phyloP scores from a whole-genome alignment of 2,329 filamentous ascomycete species.

The Cladophialophora carrionii region DNA sequence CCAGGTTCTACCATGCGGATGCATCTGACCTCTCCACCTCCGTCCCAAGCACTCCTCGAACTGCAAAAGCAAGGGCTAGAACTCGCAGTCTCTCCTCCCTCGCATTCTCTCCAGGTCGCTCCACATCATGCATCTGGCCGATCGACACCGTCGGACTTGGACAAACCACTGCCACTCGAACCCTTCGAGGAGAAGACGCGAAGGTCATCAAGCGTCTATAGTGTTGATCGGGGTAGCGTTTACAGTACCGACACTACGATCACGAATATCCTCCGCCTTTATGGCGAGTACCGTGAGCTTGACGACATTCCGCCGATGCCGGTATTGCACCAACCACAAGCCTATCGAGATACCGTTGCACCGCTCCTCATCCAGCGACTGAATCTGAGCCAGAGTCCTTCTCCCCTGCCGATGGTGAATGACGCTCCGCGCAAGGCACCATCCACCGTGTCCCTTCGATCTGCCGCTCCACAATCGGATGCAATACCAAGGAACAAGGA shows the following conservation, averaged over 20 bases:
- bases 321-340: conserved; percentile 33
- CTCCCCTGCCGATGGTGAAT: conserved; percentile 35
- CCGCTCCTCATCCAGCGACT: conserved; percentile 35
- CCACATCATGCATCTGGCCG: conserved; percentile 21
- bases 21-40: conserved; percentile 30
- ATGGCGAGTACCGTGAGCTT: conserved; percentile 30
- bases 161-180: conserved; percentile 34
- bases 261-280: conserved; percentile 37
- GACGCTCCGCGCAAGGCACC: conserved; percentile 39
- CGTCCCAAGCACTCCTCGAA: conserved; percentile 34
- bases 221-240: conserved; percentile 26
- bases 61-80: conserved; percentile 36
- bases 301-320: conserved; percentile 24
- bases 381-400: conserved; percentile 43
- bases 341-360: conserved; percentile 37
- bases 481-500: conserved; percentile 23
- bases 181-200: conserved; percentile 27
- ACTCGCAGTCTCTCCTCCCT: conserved; percentile 21
- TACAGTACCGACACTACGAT: conserved; percentile 37
- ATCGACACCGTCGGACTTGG: conserved; percentile 32
- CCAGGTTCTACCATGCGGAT: conserved; percentile 23
- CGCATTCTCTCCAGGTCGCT: conserved; percentile 20
- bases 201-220: conserved; percentile 35
- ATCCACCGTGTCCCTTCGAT: conserved; percentile 40
- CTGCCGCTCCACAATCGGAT: conserved; percentile 26